Evolutionary conservation across 139 green algal species (phyloP).

Genomic region (Pleodorina starrii): DNA sequence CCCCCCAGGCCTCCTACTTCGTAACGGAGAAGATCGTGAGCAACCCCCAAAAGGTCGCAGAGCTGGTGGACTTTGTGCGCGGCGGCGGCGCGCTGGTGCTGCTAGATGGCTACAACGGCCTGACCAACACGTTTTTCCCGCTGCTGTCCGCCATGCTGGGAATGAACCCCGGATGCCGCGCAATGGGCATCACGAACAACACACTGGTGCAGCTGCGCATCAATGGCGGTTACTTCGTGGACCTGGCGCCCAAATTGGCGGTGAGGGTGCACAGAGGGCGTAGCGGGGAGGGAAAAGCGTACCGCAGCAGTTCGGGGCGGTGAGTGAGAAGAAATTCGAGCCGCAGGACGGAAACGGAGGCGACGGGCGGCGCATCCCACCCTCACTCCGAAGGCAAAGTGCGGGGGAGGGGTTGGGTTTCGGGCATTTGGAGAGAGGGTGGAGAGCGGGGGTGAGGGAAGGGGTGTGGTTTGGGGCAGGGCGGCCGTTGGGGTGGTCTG

Average conservation of each 20-base stretch:
- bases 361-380: no score
- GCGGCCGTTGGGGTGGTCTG: no score
- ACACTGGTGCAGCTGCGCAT: background rate
- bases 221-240: background rate
- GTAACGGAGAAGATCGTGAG: background rate
- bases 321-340: no score
- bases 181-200: background rate
- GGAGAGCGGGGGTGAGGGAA: no score
- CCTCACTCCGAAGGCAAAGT: no score
- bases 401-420: no score
- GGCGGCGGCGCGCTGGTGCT: slow-evolving; percentile 12
- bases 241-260: background rate
- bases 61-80: background rate
- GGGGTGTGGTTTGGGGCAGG: no score
- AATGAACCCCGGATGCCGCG: background rate
- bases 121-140: slow-evolving; percentile 1
- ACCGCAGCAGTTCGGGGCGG: no score
- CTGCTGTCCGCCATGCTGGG: slow-evolving; percentile 6
- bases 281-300: no score
- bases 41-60: background rate
- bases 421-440: no score
- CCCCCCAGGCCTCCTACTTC: background rate
- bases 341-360: no score
- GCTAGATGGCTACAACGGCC: background rate
- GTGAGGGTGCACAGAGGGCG: background rate